Evolutionary conservation across 1,139 yeast genomes (phyloP).

Genomic region (Diutina siamensis): DNA sequence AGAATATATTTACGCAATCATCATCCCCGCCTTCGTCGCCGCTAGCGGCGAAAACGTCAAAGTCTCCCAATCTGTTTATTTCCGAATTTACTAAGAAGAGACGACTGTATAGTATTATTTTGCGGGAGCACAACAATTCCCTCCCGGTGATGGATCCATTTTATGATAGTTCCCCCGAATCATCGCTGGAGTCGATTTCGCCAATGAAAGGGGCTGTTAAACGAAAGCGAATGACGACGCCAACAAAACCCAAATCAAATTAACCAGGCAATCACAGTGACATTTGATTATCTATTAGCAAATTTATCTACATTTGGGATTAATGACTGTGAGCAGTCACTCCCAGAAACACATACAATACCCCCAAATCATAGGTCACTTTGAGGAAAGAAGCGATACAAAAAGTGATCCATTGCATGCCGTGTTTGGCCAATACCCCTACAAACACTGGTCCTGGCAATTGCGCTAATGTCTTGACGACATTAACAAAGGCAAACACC

Average conservation of each 20-base stretch:
- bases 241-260: too few relatives aligned
- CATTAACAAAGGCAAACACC: slow-evolving; percentile 30
- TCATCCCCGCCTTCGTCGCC: neutral
- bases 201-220: too few relatives aligned
- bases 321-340: slow-evolving; percentile 15
- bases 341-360: slow-evolving; percentile 23
- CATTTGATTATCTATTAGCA: too few relatives aligned
- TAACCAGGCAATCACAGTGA: too few relatives aligned
- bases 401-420: slow-evolving; percentile 29
- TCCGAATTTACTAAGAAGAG: neutral
- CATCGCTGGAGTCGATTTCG: too few relatives aligned
- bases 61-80: neutral
- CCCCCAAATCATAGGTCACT: slow-evolving; percentile 28
- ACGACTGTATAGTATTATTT: neutral
- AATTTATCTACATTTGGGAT: neutral
- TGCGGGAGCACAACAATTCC: neutral
- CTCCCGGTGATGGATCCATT: neutral
- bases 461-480: slow-evolving; percentile 29
- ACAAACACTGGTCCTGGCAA: slow-evolving; percentile 28
- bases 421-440: slow-evolving; percentile 21
- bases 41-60: neutral
- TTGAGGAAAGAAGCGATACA: slow-evolving; percentile 28
- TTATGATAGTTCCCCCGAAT: too few relatives aligned
- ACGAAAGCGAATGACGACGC: too few relatives aligned
- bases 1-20: neutral